phyloP scores from a whole-genome alignment of 331 rosid species.

The Arachis monticola region DNA sequence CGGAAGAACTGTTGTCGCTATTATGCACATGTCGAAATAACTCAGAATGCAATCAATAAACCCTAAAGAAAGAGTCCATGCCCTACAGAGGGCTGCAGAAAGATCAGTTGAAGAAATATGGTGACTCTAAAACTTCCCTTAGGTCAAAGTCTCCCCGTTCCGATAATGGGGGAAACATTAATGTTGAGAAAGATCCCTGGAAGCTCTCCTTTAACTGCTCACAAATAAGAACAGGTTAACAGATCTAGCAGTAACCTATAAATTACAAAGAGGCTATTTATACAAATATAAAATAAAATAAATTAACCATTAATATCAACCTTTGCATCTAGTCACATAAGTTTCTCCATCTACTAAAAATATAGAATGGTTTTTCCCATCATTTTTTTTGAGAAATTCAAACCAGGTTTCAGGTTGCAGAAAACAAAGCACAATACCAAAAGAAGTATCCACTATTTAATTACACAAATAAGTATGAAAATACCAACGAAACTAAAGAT shows the following conservation, averaged over 20 bases:
- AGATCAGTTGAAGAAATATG: slow-evolving; percentile 89
- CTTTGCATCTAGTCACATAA: no score
- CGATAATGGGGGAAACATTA: slow-evolving; percentile 79
- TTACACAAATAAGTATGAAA: slow-evolving; percentile 4
- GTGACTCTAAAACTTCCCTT: slow-evolving; percentile 72
- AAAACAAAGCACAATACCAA: slow-evolving; percentile 21
- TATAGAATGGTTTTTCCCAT: neutral
- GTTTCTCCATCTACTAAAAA: no score
- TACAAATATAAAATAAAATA: no score
- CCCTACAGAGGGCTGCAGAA: slow-evolving; percentile 32
- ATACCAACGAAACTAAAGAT: neutral
- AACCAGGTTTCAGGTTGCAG: slow-evolving; percentile 7
- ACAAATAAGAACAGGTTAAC: slow-evolving; percentile 27
- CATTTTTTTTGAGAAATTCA: slow-evolving; percentile 19
- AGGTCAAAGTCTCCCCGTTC: slow-evolving; percentile 84
- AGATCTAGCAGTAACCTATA: slow-evolving; percentile 22
- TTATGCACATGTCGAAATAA: slow-evolving; percentile 20
- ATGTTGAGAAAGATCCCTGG: slow-evolving; percentile 68
- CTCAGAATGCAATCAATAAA: slow-evolving; percentile 32
- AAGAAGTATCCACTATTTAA: neutral
- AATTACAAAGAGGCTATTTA: neutral
- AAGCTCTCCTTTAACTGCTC: slow-evolving; percentile 77
- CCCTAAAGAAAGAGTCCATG: slow-evolving; percentile 28
- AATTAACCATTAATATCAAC: neutral
- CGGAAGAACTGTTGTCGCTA: slow-evolving; percentile 13